These are phyloP conservation scores for Zymoseptoria crescenta DNA, from an alignment of 2,329 filamentous ascomycete genomes.

Conservation along the genomic window DNA sequence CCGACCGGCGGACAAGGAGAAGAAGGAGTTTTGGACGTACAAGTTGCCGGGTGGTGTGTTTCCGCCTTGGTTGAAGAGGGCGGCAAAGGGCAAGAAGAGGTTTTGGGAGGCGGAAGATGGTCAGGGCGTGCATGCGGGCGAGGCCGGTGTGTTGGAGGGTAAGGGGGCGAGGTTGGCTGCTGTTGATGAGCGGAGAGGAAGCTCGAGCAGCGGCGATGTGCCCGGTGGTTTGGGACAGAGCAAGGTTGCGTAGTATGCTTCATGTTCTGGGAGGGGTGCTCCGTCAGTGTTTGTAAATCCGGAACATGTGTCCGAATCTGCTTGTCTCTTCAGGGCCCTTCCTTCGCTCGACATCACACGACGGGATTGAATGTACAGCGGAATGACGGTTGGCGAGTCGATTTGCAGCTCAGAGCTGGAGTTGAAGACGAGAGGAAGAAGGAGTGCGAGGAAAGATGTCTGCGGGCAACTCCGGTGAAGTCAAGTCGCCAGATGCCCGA, in stretches of 20 bases:
- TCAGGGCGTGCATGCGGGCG: constrained; percentile 2
- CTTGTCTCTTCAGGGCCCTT: not conserved
- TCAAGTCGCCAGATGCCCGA: not conserved
- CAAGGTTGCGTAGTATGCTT: not conserved
- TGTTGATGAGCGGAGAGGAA: not conserved
- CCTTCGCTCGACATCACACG: not conserved
- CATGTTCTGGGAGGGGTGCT: not conserved
- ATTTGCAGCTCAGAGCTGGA: not conserved
- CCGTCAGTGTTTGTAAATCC: not conserved
- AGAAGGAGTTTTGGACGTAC: constrained; percentile 76
- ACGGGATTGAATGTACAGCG: not conserved
- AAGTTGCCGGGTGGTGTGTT: constrained; percentile 39
- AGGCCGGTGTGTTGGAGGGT: not conserved
- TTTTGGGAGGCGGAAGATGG: constrained; percentile 53
- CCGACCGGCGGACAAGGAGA: constrained; percentile 64
- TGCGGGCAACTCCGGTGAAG: not conserved
- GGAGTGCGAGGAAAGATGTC: no score
- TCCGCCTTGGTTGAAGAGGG: constrained; percentile 55
- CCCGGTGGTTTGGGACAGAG: not conserved
- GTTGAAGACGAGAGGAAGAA: no score
- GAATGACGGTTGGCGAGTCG: not conserved
- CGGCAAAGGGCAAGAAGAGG: constrained; percentile 59
- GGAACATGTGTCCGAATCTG: not conserved
- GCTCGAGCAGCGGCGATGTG: not conserved
- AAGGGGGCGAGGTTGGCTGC: not conserved